Base-by-base conservation (phyloP, 164 flowering plant species). In the Chimonanthus salicifolius region DNA sequence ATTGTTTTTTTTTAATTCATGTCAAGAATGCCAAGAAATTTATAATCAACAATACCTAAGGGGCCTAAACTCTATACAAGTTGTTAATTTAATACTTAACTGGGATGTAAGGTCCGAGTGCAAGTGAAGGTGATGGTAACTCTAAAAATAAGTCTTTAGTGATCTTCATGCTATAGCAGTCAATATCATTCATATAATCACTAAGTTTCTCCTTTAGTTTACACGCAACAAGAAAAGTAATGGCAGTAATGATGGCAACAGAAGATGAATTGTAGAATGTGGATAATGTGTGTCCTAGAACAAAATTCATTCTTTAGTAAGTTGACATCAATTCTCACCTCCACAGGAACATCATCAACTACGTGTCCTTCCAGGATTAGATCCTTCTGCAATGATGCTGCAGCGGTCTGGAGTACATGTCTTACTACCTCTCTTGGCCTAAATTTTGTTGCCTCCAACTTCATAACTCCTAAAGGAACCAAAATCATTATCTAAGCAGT, bases 381-480 rank as follows among this genome's bases (percentile, higher is more conserved):
- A 67, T 79, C 78, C 82, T 93, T 95, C 71, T 85, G 85, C 75
- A 93, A 72, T 68, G 98, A 95, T 74, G 98, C 99, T 43, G 98
- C 97, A 54, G 98, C 97, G 68, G 99, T 95, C 85, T 95, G 99
- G 33, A 95, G 90, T 5, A 95, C 99, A 80, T 95, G 97, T 83
- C 84, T 93, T 47, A 93, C 94, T 10, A 95, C 99, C 79, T 95
- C 96, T 81, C 99, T 87, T 46, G 99, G 99, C 70, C 97, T 86
- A 75, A 95, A 93, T 73, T 90, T 91, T 48, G 98, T 85, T 73
- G 98, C 97, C 85, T 95, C 99, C 83, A 95, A 76, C 85, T 84
- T 95, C 99, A 95, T 95, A 66, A 88, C 97, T 77, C 99, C 99
- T 91, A 65, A 58, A 18, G 33, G 48, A 49, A 74, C 49, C 49